Conservation (phyloP, 805 yeast genomes). For the Yamadazyma paraphyllophila region DNA sequence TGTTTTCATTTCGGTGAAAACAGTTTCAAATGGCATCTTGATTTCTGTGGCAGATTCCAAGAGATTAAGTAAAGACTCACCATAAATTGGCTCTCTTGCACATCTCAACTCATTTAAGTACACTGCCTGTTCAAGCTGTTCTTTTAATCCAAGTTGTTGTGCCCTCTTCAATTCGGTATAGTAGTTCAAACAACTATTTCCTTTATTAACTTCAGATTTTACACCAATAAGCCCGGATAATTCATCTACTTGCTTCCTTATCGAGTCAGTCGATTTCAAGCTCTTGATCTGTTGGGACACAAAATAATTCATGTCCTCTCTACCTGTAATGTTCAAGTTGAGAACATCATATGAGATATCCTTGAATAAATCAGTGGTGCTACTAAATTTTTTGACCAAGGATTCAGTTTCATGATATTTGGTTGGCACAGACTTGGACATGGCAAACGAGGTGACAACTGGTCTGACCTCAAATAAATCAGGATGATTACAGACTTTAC, state of each 20-base stretch:
- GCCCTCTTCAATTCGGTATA: slow-evolving; percentile 54
- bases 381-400: slow-evolving; percentile 21
- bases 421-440: slow-evolving; percentile 61
- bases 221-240: slow-evolving; percentile 36
- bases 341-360: slow-evolving; percentile 52
- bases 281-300: slow-evolving; percentile 42
- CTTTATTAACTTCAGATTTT: slow-evolving; percentile 17
- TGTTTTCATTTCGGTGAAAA: slow-evolving; percentile 20
- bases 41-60: slow-evolving; percentile 23
- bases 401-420: slow-evolving; percentile 44
- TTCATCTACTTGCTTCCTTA: slow-evolving; percentile 43
- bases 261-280: slow-evolving; percentile 47
- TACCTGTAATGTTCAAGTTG: slow-evolving; percentile 55
- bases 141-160: slow-evolving; percentile 52
- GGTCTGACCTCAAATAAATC: slow-evolving; percentile 96
- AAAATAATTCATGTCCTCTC: slow-evolving; percentile 45
- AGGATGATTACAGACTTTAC: slow-evolving; percentile 96
- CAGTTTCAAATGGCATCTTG: slow-evolving; percentile 12
- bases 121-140: slow-evolving; percentile 51
- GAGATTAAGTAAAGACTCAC: slow-evolving; percentile 51
- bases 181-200: slow-evolving; percentile 49
- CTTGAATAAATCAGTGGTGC: slow-evolving; percentile 4
- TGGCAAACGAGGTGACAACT: slow-evolving; percentile 82
- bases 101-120: slow-evolving; percentile 70
- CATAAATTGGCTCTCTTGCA: slow-evolving; percentile 63